Base-by-base conservation (phyloP, 1,284 basidiomycete species). In the Ustilago crameri region DNA sequence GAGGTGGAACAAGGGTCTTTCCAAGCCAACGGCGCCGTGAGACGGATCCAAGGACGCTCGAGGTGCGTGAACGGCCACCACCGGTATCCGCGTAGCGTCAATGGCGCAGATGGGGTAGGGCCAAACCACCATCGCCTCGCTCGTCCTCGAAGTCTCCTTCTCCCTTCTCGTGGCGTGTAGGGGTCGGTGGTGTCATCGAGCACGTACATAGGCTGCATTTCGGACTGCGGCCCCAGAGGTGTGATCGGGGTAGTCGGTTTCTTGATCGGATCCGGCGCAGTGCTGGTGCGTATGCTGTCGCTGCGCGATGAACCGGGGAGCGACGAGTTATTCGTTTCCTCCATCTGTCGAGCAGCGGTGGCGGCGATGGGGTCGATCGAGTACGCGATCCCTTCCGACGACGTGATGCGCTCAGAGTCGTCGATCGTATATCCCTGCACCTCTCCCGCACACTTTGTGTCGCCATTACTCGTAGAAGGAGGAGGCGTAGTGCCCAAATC, bases 31-130 rank as follows among this genome's bases (percentile, higher is more conserved):
- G 51, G 50, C 4, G 44, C n/a, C 5, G 78, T 79, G 2, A 68
- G 10, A 0, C 47, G 50, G 8, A 60, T 24, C 78, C 79, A 81
- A 4, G 37, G 23, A 2, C 37, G 41, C 49, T 82, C 80, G 10
- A 80, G n/a, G 1, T 43, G 26, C 1, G 32, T 62, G 9, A 80
- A 45, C 3, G 80, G 79, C 80, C 79, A 82, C 80, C 80, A 82
- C 0, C 54, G 58, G 34, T 73, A 79, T 24, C 80, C 79, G n/a
- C 62, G 53, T 12, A 81, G 67, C 34, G 34, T 47, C 27, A 73
- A 52, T 15, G 41, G 44, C 2, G 51, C 49, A 1, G 73, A 49
- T 3, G 58, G 56, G 9, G 44, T 43, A 0, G 80, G 80, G 20
- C 80, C 77, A 1, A 49, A 20, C 4, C 72, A 12, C 66, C 68